Evolutionary conservation across 2,329 filamentous ascomycete genomes (phyloP).

Genomic region (Aschersonia sp.): DNA sequence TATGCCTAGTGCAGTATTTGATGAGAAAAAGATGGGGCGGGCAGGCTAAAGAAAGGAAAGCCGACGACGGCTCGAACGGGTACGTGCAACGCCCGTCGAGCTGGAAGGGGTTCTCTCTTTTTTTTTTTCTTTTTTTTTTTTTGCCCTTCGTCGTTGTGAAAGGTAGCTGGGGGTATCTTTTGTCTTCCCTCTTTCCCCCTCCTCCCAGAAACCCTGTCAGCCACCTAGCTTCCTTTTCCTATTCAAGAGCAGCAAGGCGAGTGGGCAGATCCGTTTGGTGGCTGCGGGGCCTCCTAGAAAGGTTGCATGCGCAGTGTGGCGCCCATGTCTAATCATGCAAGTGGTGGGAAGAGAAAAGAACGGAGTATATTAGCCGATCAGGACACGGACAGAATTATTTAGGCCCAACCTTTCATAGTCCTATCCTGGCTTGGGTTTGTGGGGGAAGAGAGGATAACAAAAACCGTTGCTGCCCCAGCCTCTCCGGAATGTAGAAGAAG

Average conservation of each 20-base stretch:
- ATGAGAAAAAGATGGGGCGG: not conserved
- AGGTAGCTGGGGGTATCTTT: not conserved
- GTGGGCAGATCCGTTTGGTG: not conserved
- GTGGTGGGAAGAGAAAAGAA: not conserved
- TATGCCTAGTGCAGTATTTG: not conserved
- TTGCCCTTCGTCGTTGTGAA: not conserved
- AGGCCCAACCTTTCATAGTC: not conserved
- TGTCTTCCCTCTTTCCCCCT: not conserved
- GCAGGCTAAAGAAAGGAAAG: not conserved
- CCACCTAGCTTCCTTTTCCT: not conserved
- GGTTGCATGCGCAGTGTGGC: not conserved
- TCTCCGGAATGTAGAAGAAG: not conserved
- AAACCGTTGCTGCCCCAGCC: not conserved
- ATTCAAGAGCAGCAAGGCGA: not conserved
- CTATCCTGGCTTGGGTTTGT: not conserved
- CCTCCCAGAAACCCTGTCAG: not conserved
- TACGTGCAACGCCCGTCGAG: not conserved
- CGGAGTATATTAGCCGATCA: not conserved
- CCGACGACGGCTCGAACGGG: not conserved
- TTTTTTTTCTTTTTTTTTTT: not conserved
- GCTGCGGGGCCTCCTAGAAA: not conserved
- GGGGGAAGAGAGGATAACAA: not conserved
- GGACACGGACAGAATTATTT: not conserved
- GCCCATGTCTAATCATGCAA: not conserved
- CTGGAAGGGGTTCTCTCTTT: not conserved